These are phyloP conservation scores for Aspergillus sp. DNA, from an alignment of 2,329 filamentous ascomycete species.

Conservation along the genomic window DNA sequence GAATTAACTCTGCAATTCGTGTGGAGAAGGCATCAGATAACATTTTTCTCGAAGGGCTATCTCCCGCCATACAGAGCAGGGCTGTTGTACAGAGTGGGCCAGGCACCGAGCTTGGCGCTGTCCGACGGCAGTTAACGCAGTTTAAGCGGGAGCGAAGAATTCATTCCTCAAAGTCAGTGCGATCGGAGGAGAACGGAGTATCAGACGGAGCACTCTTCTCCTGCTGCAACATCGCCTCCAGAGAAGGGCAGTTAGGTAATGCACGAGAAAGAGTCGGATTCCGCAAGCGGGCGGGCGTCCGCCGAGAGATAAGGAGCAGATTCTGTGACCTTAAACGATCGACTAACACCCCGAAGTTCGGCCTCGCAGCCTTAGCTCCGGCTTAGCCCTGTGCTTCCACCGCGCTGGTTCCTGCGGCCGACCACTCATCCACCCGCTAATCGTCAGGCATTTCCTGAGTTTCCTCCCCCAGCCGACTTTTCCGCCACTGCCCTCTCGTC, in stretches of 20 bases:
- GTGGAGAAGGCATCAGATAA: background rate
- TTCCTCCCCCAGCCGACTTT: conserved; percentile 7
- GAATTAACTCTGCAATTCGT: too few relatives aligned
- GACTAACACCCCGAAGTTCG: conserved; percentile 40
- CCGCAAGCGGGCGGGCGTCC: conserved; percentile 20
- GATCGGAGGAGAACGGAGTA: too few relatives aligned
- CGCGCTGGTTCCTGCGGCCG: background rate
- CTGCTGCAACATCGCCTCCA: background rate
- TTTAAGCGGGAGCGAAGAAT: too few relatives aligned
- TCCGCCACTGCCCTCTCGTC: conserved; percentile 22
- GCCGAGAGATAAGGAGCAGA: conserved; percentile 31
- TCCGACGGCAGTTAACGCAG: too few relatives aligned
- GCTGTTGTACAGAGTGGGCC: background rate
- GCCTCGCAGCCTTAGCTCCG: conserved; percentile 20
- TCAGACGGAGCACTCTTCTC: conserved; percentile 1
- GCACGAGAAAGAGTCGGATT: conserved; percentile 13
- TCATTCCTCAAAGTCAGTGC: too few relatives aligned
- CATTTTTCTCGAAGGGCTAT: background rate
- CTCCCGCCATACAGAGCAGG: background rate
- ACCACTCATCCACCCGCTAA: too few relatives aligned
- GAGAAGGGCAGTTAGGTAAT: background rate
- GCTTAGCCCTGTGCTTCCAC: conserved; percentile 3
- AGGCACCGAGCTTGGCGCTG: background rate
- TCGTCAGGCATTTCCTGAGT: background rate
- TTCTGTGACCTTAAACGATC: conserved; percentile 38